Evolutionary conservation across 2,329 filamentous ascomycete species (phyloP).

Genomic region (Calonectria pteridis): DNA sequence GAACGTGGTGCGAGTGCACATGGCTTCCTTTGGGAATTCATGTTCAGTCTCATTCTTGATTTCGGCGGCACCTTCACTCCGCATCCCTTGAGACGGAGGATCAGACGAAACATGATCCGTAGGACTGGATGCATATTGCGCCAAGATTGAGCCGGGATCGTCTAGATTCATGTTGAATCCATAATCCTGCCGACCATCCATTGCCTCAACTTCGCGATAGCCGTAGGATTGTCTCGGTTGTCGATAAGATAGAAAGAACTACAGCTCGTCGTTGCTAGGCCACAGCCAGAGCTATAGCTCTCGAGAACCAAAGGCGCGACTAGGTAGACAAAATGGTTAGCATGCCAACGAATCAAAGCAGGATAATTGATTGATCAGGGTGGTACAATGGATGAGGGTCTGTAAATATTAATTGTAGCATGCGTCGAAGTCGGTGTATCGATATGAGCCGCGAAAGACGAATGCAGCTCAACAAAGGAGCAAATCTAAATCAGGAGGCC

Average conservation of each 20-base stretch:
- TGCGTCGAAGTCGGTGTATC: neutral
- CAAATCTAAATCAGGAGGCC: neutral
- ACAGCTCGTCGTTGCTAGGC: neutral
- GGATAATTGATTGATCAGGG: neutral
- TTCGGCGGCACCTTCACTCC: slow-evolving; percentile 1
- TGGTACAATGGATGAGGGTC: neutral
- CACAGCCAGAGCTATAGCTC: neutral
- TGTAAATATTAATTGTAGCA: neutral
- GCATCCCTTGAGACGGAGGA: neutral
- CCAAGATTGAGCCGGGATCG: neutral
- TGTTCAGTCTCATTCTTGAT: neutral
- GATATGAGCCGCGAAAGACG: neutral
- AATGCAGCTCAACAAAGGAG: neutral
- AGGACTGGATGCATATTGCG: neutral
- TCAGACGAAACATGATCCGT: neutral
- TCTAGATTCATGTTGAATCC: neutral
- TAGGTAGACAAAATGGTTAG: neutral
- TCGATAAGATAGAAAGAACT: no score
- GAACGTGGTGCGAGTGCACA: slow-evolving; percentile 39
- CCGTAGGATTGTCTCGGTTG: neutral
- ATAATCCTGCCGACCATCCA: neutral
- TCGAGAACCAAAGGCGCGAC: neutral
- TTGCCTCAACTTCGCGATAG: neutral
- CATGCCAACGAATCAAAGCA: neutral
- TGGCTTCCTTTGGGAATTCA: slow-evolving; percentile 21